Conservation (phyloP, 148 eudicot genomes). For the Beta vulgaris region DNA sequence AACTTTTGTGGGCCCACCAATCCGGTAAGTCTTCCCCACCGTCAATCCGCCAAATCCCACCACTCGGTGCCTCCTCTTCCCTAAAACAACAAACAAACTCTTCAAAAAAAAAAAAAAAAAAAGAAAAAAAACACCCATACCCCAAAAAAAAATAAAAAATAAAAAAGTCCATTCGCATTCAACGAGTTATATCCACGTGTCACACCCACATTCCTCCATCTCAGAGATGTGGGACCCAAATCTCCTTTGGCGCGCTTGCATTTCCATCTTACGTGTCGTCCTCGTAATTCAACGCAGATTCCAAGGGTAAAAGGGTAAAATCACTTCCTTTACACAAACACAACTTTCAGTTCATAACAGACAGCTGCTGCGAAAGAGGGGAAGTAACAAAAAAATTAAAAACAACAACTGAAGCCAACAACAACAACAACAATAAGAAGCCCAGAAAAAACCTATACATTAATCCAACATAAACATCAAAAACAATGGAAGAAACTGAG, state of each 20-base stretch:
- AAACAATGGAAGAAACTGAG: constrained; percentile 43
- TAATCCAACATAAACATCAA: background rate
- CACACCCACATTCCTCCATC: background rate
- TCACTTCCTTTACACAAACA: background rate
- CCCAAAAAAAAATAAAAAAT: too few species aligned
- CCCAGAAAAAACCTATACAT: constrained; percentile 14
- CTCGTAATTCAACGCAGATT: constrained; percentile 9
- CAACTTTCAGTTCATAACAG: constrained; percentile 73
- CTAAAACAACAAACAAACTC: too few species aligned
- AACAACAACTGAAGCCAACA: constrained; percentile 17
- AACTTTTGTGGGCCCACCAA: background rate
- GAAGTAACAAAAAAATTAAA: background rate
- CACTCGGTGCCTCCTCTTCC: too few species aligned
- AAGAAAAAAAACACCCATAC: background rate
- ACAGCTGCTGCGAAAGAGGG: constrained; percentile 41
- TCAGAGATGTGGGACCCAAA: constrained; percentile 9
- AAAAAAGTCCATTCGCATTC: background rate
- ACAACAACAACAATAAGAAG: constrained; percentile 13
- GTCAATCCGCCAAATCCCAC: too few species aligned
- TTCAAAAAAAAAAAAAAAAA: too few species aligned
- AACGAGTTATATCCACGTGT: constrained; percentile 18
- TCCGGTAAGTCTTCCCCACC: constrained; percentile 12
- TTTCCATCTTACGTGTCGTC: constrained; percentile 23
- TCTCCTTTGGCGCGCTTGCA: constrained; percentile 24
- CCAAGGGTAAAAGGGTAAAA: constrained; percentile 29